Evolutionary conservation across 2,329 filamentous ascomycete genomes (phyloP).

Genomic region (Chaetomiaceae sp.): DNA sequence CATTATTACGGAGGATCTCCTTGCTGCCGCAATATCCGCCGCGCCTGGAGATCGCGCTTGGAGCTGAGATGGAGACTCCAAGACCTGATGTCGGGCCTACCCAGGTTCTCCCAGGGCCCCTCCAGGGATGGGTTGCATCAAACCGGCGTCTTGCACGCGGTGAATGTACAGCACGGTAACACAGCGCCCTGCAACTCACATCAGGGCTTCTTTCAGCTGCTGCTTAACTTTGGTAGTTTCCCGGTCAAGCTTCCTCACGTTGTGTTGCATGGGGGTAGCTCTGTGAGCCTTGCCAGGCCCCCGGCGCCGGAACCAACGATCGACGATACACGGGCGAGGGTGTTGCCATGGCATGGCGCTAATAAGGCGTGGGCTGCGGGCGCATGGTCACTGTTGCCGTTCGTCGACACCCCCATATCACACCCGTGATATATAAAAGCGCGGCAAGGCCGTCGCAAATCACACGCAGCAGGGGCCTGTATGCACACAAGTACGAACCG

Average conservation of each 20-base stretch:
- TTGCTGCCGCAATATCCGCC: neutral
- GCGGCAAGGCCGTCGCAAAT: conserved; percentile 14
- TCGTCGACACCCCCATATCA: neutral
- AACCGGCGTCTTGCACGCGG: no score
- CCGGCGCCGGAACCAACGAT: neutral
- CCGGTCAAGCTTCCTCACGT: no score
- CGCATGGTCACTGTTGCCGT: neutral
- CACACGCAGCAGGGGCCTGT: conserved; percentile 2
- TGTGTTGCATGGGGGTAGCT: neutral
- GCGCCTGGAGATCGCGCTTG: neutral
- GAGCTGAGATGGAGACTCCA: neutral
- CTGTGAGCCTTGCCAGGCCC: neutral
- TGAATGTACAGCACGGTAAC: neutral
- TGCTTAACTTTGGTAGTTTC: no score
- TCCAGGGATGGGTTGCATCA: conserved; percentile 11
- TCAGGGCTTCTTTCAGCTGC: neutral
- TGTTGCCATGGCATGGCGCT: neutral
- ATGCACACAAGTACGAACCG: neutral
- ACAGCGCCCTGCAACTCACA: neutral
- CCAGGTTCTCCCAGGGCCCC: neutral
- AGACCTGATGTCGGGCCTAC: neutral
- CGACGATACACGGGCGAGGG: neutral
- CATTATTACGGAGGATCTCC: neutral
- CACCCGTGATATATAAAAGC: neutral
- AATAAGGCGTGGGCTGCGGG: neutral